Evolutionary conservation across 73 alveolate genomes (phyloP).

Genomic region (Tetrahymena malaccensis): DNA sequence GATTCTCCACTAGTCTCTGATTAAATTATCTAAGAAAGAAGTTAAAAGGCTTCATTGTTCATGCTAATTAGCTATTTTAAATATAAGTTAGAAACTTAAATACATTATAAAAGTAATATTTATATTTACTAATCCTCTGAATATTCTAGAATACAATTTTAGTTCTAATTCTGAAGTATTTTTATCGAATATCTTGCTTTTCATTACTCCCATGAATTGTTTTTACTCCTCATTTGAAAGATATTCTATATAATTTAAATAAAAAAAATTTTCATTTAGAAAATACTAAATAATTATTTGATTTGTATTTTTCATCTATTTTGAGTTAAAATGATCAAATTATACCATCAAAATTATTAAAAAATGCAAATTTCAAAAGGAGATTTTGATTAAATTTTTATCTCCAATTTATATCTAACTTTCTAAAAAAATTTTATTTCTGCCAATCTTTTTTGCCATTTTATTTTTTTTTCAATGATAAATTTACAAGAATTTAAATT

Average conservation of each 20-base stretch:
- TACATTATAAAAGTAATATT: neutral
- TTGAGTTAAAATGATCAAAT: too few species aligned
- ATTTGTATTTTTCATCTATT: too few species aligned
- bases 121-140: neutral
- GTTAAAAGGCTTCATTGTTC: neutral
- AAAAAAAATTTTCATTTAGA: too few species aligned
- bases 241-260: neutral
- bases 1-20: neutral
- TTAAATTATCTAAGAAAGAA: neutral
- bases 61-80: neutral
- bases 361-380: too few species aligned
- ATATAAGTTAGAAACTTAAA: neutral
- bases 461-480: too few species aligned
- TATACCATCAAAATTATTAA: too few species aligned
- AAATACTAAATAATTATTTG: too few species aligned
- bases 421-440: too few species aligned
- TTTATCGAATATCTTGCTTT: neutral
- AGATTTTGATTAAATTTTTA: too few species aligned
- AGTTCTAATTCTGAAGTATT: neutral
- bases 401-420: too few species aligned
- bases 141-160: neutral
- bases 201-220: neutral
- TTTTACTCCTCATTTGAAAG: neutral
- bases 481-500: too few species aligned
- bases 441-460: too few species aligned